Base-by-base conservation (phyloP, 2,329 filamentous ascomycete genomes). In the Sporothrix pallida region DNA sequence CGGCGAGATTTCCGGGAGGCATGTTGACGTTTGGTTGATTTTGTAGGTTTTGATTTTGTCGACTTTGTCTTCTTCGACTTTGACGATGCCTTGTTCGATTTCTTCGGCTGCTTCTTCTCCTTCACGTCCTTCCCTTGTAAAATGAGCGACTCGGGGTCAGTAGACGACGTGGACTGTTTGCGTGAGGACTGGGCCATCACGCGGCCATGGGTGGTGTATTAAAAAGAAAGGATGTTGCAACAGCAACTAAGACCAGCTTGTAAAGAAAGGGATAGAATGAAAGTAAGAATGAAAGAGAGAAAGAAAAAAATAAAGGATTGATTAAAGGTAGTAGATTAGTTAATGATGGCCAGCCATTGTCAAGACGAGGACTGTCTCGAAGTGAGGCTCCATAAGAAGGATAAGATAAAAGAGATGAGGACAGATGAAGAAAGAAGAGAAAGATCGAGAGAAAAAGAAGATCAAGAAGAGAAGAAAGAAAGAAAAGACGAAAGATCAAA, bases 61-160 rank as follows among this genome's bases (percentile, higher is more conserved):
- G 13, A 6, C 48, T 65, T n/a, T 48, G 60, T 63, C 31, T 62
- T 37, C 13, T 62, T 37, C 13, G n/a, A 20, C n/a, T 54, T 48
- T 31, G 56, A 4, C n/a, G 23, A 26, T 26, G 23, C 23, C 23
- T 26, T 26, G 23, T 65, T 65, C 10, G 26, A 3, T 12, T 20
- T 63, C 3, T 37, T 37, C 13, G 26, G 5, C 58, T 48, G 46
- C 4, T 46, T 12, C 12, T 37, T 52, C 48, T 17, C 31, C 31
- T 17, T 58, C 17, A 15, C 54, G 46, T 68, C 17, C 23, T 50
- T 72, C 31, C 23, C 12, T 72, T 54, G 46, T 7, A 60, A 62
- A 70, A 73, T 26, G 72, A 71, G 72, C 62, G 60, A 68, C 72
- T 73, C 50, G 60, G 72, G 72, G 72, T 67, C 31, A 37, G 72